Evolutionary conservation across 495 filamentous ascomycete species (phyloP).

Genomic region (Talaromyces trachyspermus): DNA sequence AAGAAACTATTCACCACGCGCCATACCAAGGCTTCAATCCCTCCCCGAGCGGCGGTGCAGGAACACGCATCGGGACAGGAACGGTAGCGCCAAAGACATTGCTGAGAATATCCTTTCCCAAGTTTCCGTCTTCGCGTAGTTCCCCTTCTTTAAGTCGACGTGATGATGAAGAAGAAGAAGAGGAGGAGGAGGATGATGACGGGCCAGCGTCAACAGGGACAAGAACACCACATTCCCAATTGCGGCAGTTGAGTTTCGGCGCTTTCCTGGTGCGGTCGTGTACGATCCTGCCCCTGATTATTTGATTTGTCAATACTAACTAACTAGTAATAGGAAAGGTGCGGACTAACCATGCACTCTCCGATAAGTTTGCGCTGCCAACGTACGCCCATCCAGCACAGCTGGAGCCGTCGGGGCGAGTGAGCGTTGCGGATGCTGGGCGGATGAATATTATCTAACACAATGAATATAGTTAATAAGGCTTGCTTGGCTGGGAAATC

Average conservation of each 20-base stretch:
- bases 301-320: neutral
- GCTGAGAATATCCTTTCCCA: conserved; percentile 15
- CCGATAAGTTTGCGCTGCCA: conserved; percentile 87
- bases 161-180: too few species aligned
- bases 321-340: neutral
- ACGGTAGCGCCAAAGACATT: conserved; percentile 52
- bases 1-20: too few species aligned
- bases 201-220: conserved; percentile 36
- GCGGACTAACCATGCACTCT: conserved; percentile 77
- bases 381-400: conserved; percentile 68
- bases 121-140: neutral
- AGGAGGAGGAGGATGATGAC: neutral
- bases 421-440: conserved; percentile 31
- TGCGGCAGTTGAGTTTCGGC: conserved; percentile 74
- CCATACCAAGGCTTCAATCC: conserved; percentile 49
- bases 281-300: conserved; percentile 58
- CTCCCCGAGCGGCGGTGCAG: conserved; percentile 40
- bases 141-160: conserved; percentile 3
- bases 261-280: conserved; percentile 55
- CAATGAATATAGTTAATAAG: too few species aligned
- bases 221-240: conserved; percentile 95
- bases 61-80: conserved; percentile 66
- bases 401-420: conserved; percentile 14
- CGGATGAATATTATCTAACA: conserved; percentile 57
- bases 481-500: too few species aligned